A percentile compares a stretch with the other conserved stretches of the same genome.
phyloP scores from a whole-genome alignment of 208 protist species.

The Trypanosoma cruzi region DNA sequence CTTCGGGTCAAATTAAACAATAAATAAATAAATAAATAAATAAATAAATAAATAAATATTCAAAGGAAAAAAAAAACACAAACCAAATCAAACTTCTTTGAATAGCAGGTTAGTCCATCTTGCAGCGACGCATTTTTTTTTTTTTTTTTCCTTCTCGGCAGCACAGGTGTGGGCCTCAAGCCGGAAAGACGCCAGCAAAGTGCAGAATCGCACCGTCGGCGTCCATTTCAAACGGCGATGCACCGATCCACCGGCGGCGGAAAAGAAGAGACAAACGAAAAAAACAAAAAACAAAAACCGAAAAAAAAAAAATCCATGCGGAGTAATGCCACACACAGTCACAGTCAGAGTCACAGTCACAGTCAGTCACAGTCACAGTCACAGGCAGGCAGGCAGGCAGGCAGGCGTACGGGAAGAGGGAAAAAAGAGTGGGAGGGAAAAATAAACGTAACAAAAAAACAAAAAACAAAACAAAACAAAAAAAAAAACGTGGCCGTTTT shows the following conservation, averaged over 20 bases:
- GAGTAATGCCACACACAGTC: too few species aligned
- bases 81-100: too few species aligned
- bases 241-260: conserved; percentile 27
- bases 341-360: too few species aligned
- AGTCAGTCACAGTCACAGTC: too few species aligned
- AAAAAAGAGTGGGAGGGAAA: too few species aligned
- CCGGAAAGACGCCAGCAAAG: neutral
- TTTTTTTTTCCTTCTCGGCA: conserved; percentile 30
- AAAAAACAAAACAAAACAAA: too few species aligned
- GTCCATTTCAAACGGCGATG: conserved; percentile 11
- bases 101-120: neutral
- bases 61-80: too few species aligned
- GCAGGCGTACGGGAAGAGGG: neutral
- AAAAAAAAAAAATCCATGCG: too few species aligned
- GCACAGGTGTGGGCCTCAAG: conserved; percentile 25
- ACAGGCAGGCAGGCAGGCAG: too few species aligned
- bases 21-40: neutral
- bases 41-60: too few species aligned
- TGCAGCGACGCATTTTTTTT: neutral
- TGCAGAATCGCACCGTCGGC: neutral
- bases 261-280: conserved; percentile 25
- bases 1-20: neutral
- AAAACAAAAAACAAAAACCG: conserved; percentile 15
- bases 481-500: neutral
- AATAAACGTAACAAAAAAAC: too few species aligned